Conservation (phyloP, 257 asterid genomes). For the Fraxinus anomala region DNA sequence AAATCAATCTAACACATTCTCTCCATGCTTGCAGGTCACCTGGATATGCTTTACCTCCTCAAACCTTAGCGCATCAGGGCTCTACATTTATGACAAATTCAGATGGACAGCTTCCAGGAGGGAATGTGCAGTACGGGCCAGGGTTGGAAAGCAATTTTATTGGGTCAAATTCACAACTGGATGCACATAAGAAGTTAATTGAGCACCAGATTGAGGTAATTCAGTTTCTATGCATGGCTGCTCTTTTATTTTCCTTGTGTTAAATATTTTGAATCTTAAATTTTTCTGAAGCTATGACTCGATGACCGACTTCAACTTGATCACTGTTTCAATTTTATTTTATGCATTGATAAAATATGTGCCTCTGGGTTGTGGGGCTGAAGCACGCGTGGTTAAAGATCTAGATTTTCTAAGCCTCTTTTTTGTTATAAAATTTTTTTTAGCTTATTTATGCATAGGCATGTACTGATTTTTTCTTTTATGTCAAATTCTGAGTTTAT, state of each 20-base stretch:
- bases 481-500: not conserved
- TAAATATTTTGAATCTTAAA: constrained; percentile 7
- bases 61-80: constrained; percentile 33
- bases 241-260: constrained; percentile 12
- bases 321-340: not conserved
- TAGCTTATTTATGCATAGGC: not conserved
- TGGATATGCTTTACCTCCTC: constrained; percentile 49
- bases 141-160: constrained; percentile 26
- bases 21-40: constrained; percentile 41
- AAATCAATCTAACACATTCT: not conserved
- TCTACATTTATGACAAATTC: constrained; percentile 30
- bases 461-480: not conserved
- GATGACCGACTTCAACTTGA: not conserved
- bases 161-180: constrained; percentile 45
- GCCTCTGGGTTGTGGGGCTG: not conserved
- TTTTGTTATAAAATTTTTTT: not conserved
- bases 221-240: constrained; percentile 17
- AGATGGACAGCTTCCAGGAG: constrained; percentile 33
- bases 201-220: constrained; percentile 83
- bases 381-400: not conserved
- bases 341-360: not conserved
- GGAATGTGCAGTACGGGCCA: constrained; percentile 32
- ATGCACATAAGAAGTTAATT: constrained; percentile 53
- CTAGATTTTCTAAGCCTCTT: not conserved
- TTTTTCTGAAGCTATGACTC: not conserved